Evolutionary conservation across 306 rosid genomes (phyloP), one percentile per base, ranked within the genome.

Genomic region (Begonia masoniana): DNA sequence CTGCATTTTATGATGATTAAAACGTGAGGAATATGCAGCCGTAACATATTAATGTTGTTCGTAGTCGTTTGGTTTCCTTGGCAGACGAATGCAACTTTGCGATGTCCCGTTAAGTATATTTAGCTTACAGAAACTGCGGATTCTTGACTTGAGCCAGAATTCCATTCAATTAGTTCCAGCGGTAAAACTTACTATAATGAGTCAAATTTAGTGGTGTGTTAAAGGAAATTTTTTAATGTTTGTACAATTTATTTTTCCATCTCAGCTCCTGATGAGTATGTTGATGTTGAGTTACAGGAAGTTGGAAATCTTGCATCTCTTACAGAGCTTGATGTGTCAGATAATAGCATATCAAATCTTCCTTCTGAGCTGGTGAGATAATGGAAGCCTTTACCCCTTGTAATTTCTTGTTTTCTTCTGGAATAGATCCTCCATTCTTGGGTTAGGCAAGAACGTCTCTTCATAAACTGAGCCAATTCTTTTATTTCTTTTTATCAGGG

Each of bases 141-240:
- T 80, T 68, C 95, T 89, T 55, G 82, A 76, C 79, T 64, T 85
- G 64, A 78, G 94, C 82, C 94, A 83, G 79, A 89, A 89, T 71
- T 80, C 91, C 67, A 74, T 89, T 70, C 94, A 69, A 63, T 71
- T 72, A 3, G 54, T 89, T 71, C 87, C 97, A 67, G 73, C 49
- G 94, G 97, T 89, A 88, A 76, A 45, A 45, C 6, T 10, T 45
- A 3, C 7, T 3, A 4, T 45, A 45, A n/a, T 45, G 4, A 45
- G 10, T 31, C 39, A 7, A 2, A 31, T 31, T 5, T 31, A 45
- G 49, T 45, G 6, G 1, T n/a, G 14, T 10, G 13, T 45, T 45
- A 11, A 45, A 45, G 13, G 1, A 43, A 10, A 45, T 7, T 45
- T 10, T 45, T 11, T 12, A 11, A 45, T 45, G 49, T 45, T 10